These are phyloP conservation scores for Curvularia lunata DNA, from an alignment of 2,329 filamentous ascomycete genomes.

Conservation along the genomic window DNA sequence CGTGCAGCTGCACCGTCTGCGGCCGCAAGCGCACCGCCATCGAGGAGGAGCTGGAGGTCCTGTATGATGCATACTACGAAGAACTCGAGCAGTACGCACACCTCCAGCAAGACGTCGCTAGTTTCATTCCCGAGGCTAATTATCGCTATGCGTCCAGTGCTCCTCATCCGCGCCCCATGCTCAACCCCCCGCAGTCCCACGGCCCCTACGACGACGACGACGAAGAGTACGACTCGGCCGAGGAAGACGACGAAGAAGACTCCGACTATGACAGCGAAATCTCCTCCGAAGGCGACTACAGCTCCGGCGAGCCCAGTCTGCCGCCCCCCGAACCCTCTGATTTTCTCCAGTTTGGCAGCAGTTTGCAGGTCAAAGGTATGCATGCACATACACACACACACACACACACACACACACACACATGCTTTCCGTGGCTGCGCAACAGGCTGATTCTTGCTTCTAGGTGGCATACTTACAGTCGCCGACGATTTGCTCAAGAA, in stretches of 20 bases:
- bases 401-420: background rate
- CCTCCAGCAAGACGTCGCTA: conserved; percentile 73
- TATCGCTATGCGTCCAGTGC: conserved; percentile 61
- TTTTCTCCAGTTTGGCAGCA: conserved; percentile 97
- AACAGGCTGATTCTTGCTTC: conserved; percentile 31
- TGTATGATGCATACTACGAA: conserved; percentile 98
- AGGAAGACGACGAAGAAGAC: conserved; percentile 61
- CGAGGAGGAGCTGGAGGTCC: conserved; percentile 94
- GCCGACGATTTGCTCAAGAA: conserved; percentile 98
- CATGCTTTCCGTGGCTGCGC: conserved; percentile 7
- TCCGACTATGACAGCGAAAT: conserved; percentile 60
- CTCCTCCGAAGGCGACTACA: conserved; percentile 71
- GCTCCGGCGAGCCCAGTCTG: conserved; percentile 68
- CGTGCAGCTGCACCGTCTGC: conserved; percentile 96
- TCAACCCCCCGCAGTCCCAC: conserved; percentile 70
- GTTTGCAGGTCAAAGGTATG: conserved; percentile 87
- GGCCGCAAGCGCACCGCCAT: conserved; percentile 95
- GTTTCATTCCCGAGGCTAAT: conserved; percentile 71
- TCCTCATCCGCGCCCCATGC: conserved; percentile 65
- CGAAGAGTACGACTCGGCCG: conserved; percentile 57
- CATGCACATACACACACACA: background rate
- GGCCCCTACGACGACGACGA: conserved; percentile 60
- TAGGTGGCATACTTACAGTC: conserved; percentile 97
- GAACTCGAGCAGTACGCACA: conserved; percentile 98
- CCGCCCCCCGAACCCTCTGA: conserved; percentile 75